A percentile compares a stretch with the other conserved stretches of the same genome.
Evolutionary conservation across 1,284 basidiomycete species (phyloP).

Genomic region (Stygiomarasmius scandens): DNA sequence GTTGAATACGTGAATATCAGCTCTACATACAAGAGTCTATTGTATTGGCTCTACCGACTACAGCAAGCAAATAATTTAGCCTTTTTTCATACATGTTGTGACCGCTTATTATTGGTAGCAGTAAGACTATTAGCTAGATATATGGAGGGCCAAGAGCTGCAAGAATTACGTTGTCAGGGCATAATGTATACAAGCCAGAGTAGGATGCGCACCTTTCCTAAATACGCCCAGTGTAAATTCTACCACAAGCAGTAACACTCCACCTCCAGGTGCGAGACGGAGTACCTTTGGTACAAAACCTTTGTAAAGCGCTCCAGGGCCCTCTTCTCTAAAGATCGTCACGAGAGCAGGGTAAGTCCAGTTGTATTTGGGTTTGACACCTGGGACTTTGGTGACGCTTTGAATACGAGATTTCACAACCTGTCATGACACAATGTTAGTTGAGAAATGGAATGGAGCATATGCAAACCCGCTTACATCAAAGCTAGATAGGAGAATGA

Average conservation of each 20-base stretch:
- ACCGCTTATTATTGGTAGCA: no score
- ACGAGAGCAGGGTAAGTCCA: constrained; percentile 87
- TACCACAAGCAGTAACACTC: constrained; percentile 91
- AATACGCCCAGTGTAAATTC: constrained; percentile 80
- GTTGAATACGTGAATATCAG: no score
- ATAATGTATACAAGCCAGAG: background rate
- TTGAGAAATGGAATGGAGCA: background rate
- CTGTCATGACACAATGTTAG: constrained; percentile 44
- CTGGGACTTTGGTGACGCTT: constrained; percentile 67
- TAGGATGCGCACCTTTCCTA: constrained; percentile 58
- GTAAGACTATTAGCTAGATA: constrained; percentile 18
- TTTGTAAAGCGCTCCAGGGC: constrained; percentile 89
- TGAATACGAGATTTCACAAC: constrained; percentile 98
- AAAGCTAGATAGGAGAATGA: constrained; percentile 40
- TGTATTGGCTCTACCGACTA: background rate
- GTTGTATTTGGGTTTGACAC: constrained; percentile 83
- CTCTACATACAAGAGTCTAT: no score
- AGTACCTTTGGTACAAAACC: constrained; percentile 89
- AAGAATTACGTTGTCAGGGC: constrained; percentile 2
- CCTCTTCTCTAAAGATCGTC: constrained; percentile 90
- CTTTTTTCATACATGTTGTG: background rate
- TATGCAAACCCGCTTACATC: constrained; percentile 47
- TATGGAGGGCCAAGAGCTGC: constrained; percentile 41
- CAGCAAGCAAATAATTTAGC: background rate
- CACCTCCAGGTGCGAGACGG: constrained; percentile 91